phyloP scores from a whole-genome alignment of 345 rosid species.

The Camelina hispida region DNA sequence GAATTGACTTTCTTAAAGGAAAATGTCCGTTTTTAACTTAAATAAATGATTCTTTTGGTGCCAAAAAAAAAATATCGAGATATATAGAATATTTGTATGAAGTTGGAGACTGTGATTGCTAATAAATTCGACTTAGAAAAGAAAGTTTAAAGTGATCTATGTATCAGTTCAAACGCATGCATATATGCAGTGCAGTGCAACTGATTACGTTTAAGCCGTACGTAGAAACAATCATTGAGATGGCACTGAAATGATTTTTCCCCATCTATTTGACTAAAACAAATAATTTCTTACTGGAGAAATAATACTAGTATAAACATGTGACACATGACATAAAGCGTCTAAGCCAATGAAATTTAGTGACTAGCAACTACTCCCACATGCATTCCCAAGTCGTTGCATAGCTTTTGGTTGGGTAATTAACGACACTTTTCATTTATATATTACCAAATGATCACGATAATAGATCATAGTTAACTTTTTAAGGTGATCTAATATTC shows the following conservation, averaged over 20 bases:
- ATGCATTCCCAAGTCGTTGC: constrained; percentile 37
- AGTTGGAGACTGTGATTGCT: too few species aligned
- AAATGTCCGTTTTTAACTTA: too few species aligned
- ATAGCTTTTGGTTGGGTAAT: constrained; percentile 34
- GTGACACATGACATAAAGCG: constrained; percentile 40
- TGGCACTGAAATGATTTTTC: constrained; percentile 22
- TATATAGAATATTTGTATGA: too few species aligned
- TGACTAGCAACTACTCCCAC: constrained; percentile 39
- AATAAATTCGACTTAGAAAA: not conserved
- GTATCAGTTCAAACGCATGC: constrained; percentile 3
- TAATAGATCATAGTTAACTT: not conserved
- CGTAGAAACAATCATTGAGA: constrained; percentile 40
- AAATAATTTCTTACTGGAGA: not conserved
- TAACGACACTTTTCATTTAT: constrained; percentile 30
- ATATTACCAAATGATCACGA: constrained; percentile 17
- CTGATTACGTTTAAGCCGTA: constrained; percentile 23
- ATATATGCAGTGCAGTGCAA: not conserved
- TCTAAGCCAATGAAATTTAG: constrained; percentile 26
- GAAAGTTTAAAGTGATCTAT: not conserved
- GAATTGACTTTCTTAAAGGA: too few species aligned
- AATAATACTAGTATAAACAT: constrained; percentile 32
- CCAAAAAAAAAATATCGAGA: too few species aligned
- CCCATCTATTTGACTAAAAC: constrained; percentile 33
- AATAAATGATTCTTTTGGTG: too few species aligned
- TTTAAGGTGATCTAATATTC: not conserved